Evolutionary conservation across 75 land plant species (phyloP), one percentile per base, ranked within the genome.

Genomic region (Selaginella tamariscina): DNA sequence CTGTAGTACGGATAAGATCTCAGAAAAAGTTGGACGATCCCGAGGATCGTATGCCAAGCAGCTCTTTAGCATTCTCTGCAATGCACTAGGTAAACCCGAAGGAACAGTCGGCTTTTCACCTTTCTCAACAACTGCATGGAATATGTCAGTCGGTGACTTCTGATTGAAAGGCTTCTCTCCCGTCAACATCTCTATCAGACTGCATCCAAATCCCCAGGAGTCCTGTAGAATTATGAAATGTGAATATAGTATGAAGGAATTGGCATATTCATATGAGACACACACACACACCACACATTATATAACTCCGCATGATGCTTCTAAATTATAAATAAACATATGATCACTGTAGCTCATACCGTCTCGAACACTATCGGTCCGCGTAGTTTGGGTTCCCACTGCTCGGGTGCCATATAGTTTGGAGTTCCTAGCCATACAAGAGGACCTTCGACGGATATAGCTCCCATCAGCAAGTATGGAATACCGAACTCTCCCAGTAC

Each of bases 401-500:
- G 98, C 77, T 94, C 98, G 55, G 98, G 98, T 63, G 98, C 91
- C 98, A 94, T 94, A 67, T 85, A 94, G 63, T 87, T 90, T 31
- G 96, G 89, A 28, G 97, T 85, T 24, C 98, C 98, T 79, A 90
- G 76, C 71, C 88, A 81, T 1, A 71, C 72, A 56, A 71, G 63
- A 56, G 71, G 66, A 67, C 83, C 88, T 31, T 83, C 49, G 30
- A 55, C 79, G 32, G 86, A 72, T 54, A 78, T 68, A 2, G 79
- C 68, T 32, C 82, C 83, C 59, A 73, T 76, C 15, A 90, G 77
- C 22, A 91, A 67, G 72, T 68, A 74, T 56, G 98, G 96, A 33
- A 94, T 79, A 1, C 98, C 98, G 65, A 85, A 55, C 32, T 90
- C 98, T 54, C 98, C 98, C 1, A 87, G 18, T 30, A 87, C 74